Evolutionary conservation across 148 eudicot genomes (phyloP).

Genomic region (Rhododendron ferrugineum): DNA sequence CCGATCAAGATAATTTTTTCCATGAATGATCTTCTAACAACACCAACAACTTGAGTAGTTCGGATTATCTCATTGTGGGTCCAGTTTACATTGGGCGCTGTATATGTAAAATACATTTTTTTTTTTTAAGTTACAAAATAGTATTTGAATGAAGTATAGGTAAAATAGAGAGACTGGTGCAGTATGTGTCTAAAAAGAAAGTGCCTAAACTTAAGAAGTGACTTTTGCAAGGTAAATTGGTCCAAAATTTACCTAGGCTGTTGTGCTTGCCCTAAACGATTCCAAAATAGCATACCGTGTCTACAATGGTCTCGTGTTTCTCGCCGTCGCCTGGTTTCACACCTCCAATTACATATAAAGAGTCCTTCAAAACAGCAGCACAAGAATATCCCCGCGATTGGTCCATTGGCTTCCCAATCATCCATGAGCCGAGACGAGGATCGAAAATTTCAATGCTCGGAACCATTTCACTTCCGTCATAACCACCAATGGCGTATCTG

Average conservation of each 20-base stretch:
- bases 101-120: neutral
- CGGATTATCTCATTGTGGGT: neutral
- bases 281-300: slow-evolving; percentile 32
- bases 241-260: neutral
- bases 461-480: slow-evolving; percentile 50
- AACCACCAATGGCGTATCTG: slow-evolving; percentile 79
- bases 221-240: neutral
- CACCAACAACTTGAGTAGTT: neutral
- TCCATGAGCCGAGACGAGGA: slow-evolving; percentile 70
- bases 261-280: neutral
- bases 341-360: slow-evolving; percentile 67
- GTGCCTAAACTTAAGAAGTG: neutral
- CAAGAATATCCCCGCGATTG: slow-evolving; percentile 54
- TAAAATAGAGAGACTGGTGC: no score
- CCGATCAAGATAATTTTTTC: neutral
- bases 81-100: neutral
- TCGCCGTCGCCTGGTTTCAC: slow-evolving; percentile 7
- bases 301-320: slow-evolving; percentile 10
- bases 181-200: neutral
- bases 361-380: slow-evolving; percentile 40
- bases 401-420: slow-evolving; percentile 56
- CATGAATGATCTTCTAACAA: neutral
- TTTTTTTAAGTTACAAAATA: neutral
- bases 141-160: neutral
- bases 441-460: slow-evolving; percentile 68